These are phyloP conservation scores for Pichia sp. DNA, from an alignment of 1,139 yeast genomes.

Conservation along the genomic window DNA sequence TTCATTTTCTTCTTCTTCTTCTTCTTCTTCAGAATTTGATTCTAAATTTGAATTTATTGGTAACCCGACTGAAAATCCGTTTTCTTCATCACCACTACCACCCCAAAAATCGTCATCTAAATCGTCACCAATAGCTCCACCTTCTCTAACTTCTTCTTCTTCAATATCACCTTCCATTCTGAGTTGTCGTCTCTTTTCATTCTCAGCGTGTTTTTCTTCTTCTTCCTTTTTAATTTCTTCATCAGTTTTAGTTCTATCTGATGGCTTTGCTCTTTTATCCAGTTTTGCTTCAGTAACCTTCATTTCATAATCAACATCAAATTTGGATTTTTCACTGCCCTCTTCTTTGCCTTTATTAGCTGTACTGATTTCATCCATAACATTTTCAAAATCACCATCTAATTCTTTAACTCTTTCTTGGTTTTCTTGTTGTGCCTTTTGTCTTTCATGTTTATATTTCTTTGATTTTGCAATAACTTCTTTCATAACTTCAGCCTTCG, in stretches of 20 bases:
- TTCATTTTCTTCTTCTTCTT: conserved; percentile 14
- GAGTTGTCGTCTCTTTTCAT: conserved; percentile 69
- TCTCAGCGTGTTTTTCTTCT: conserved; percentile 55
- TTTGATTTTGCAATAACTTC: conserved; percentile 95
- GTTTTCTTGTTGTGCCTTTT: conserved; percentile 63
- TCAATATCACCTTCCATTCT: conserved; percentile 73
- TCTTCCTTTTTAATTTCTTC: conserved; percentile 74
- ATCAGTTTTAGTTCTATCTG: conserved; percentile 89
- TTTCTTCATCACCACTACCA: conserved; percentile 45
- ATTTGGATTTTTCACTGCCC: conserved; percentile 32
- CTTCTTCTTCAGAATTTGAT: conserved; percentile 22
- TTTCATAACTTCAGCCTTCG: conserved; percentile 93
- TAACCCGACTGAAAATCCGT: conserved; percentile 27
- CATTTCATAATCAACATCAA: conserved; percentile 62
- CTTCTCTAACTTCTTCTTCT: conserved; percentile 29
- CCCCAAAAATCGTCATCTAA: conserved; percentile 55
- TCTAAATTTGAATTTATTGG: conserved; percentile 14
- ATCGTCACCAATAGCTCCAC: conserved; percentile 56
- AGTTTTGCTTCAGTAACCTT: conserved; percentile 72
- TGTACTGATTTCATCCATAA: conserved; percentile 52
- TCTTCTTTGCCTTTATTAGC: conserved; percentile 23
- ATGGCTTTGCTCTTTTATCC: conserved; percentile 89
- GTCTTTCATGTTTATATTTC: conserved; percentile 82
- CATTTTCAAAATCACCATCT: conserved; percentile 72
- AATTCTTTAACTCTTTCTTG: conserved; percentile 67